A percentile compares a stretch with the other conserved stretches of the same genome.
Conservation (phyloP, 495 filamentous ascomycete species). For the Neurospora africana region DNA sequence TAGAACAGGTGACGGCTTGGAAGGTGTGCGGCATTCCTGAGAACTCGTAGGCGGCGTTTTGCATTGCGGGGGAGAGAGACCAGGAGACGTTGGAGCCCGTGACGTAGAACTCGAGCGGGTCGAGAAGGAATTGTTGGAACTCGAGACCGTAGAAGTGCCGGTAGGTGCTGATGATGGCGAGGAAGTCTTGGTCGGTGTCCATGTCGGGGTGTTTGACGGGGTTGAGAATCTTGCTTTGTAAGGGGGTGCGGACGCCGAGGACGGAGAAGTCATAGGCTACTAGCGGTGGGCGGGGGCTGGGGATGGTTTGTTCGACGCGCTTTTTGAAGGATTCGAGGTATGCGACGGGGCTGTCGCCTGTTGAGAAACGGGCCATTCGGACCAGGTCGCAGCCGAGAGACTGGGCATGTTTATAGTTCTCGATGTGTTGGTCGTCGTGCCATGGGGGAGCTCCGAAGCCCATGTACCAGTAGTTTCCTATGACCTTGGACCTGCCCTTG, state of each 20-base stretch:
- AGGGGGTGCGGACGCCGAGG: conserved; percentile 54
- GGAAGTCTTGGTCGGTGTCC: conserved; percentile 36
- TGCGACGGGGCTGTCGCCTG: conserved; percentile 47
- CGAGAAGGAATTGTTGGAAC: conserved; percentile 45
- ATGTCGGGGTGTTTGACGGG: conserved; percentile 59
- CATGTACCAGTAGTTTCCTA: conserved; percentile 51
- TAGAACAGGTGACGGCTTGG: conserved; percentile 50
- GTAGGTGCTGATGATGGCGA: conserved; percentile 30
- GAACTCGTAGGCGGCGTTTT: conserved; percentile 61
- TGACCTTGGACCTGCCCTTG: conserved; percentile 62
- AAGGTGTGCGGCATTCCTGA: conserved; percentile 67
- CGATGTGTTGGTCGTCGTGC: conserved; percentile 48
- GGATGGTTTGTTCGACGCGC: conserved; percentile 32
- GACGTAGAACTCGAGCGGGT: conserved; percentile 65
- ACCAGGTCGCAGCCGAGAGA: conserved; percentile 60
- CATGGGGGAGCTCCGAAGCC: conserved; percentile 45
- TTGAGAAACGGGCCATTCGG: conserved; percentile 54
- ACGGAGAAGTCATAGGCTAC: conserved; percentile 66
- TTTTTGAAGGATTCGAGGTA: conserved; percentile 45
- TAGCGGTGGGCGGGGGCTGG: conserved; percentile 46
- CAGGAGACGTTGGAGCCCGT: conserved; percentile 64
- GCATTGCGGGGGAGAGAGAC: conserved; percentile 70
- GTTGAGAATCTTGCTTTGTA: conserved; percentile 58
- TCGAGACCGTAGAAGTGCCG: conserved; percentile 44
- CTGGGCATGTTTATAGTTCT: conserved; percentile 46